Evolutionary conservation across 2,329 filamentous ascomycete genomes (phyloP).

Genomic region (Dothistroma pini): DNA sequence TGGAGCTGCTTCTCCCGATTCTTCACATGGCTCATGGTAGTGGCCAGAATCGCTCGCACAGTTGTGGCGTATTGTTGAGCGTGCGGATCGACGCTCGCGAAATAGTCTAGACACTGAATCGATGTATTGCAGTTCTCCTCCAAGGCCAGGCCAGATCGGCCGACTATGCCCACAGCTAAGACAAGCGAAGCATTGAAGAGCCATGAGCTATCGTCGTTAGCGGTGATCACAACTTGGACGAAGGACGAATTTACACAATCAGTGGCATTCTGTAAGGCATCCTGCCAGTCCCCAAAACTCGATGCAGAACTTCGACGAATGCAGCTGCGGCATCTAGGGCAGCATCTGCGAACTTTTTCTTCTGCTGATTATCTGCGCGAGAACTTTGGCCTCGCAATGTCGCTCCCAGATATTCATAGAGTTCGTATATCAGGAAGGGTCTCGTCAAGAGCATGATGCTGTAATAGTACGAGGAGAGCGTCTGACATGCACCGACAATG

Average conservation of each 20-base stretch:
- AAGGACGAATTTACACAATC: conserved; percentile 20
- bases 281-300: conserved; percentile 15
- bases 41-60: conserved; percentile 26
- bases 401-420: conserved; percentile 39
- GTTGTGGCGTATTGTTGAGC: conserved; percentile 31
- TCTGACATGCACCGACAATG: conserved; percentile 46
- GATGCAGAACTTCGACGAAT: conserved; percentile 25
- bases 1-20: conserved; percentile 24
- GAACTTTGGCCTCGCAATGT: conserved; percentile 15
- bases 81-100: conserved; percentile 29
- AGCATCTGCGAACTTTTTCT: conserved; percentile 29
- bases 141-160: conserved; percentile 25
- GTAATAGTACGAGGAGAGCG: conserved; percentile 52
- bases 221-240: not conserved
- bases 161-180: conserved; percentile 28
- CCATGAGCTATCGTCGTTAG: conserved; percentile 23
- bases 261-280: conserved; percentile 24
- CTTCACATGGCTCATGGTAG: conserved; percentile 20
- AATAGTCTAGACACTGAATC: conserved; percentile 27
- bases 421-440: conserved; percentile 52
- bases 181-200: conserved; percentile 32
- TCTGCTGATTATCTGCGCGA: conserved; percentile 21
- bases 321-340: conserved; percentile 29
- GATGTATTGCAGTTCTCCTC: conserved; percentile 23
- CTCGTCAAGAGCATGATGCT: conserved; percentile 52